Evolutionary conservation across 1,139 yeast species (phyloP).

Genomic region (Blastobotrys buckinghamii): DNA sequence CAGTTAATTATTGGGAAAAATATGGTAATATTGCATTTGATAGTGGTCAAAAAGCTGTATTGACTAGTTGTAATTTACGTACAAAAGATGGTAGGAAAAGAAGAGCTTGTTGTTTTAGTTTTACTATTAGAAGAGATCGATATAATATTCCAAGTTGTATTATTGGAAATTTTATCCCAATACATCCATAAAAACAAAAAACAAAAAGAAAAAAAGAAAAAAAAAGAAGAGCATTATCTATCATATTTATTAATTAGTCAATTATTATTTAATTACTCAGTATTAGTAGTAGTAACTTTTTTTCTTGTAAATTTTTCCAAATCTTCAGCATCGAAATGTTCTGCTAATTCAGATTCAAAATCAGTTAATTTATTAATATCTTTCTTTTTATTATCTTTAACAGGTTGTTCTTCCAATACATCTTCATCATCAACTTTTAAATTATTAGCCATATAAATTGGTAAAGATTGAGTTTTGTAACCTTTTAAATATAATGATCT

Average conservation of each 20-base stretch:
- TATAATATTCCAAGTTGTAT: conserved; percentile 96
- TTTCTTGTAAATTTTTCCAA: conserved; percentile 36
- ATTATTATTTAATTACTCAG: not conserved
- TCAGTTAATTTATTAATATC: conserved; percentile 43
- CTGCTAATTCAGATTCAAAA: conserved; percentile 74
- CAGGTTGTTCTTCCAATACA: conserved; percentile 22
- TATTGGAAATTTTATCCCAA: conserved; percentile 92
- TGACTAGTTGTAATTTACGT: conserved; percentile 84
- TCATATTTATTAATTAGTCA: not conserved
- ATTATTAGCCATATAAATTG: conserved; percentile 64
- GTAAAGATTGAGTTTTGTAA: conserved; percentile 71
- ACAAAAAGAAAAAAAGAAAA: conserved; percentile 8
- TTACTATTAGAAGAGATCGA: conserved; percentile 86
- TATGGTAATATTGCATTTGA: conserved; percentile 96
- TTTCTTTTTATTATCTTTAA: conserved; percentile 33
- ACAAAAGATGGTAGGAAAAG: conserved; percentile 78
- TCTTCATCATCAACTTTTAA: conserved; percentile 46
- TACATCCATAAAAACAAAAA: conserved; percentile 44
- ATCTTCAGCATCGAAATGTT: conserved; percentile 68
- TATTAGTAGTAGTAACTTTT: conserved; percentile 21
- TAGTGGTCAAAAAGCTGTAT: conserved; percentile 89
- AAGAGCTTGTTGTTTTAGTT: conserved; percentile 87
- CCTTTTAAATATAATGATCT: conserved; percentile 66
- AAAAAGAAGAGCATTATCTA: not conserved
- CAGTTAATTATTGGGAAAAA: conserved; percentile 98